Evolutionary conservation across 192 early-diverging fungal species (phyloP).

Genomic region (Mortierella antarctica): DNA sequence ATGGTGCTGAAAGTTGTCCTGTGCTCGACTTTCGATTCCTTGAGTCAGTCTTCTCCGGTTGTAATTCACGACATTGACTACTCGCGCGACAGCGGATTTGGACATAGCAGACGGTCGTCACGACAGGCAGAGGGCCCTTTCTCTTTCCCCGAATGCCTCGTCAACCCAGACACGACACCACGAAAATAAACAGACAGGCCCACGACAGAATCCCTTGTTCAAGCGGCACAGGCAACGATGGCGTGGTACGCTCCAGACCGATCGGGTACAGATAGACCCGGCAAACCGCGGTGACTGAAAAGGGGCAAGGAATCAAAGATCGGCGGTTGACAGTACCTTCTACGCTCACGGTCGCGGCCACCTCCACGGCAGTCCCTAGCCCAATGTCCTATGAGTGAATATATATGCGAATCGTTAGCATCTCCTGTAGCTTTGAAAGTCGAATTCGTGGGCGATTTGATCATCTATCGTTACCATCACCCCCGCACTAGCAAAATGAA

Average conservation of each 20-base stretch:
- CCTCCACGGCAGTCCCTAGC: slow-evolving; percentile 60
- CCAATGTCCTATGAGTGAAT: slow-evolving; percentile 55
- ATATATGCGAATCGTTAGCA: not conserved
- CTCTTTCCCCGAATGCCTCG: no score
- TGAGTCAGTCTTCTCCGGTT: no score
- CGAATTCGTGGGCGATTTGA: not conserved
- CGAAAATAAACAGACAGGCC: no score
- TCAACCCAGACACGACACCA: no score
- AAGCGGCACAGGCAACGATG: slow-evolving; percentile 14
- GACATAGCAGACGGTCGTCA: no score
- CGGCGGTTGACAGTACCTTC: slow-evolving; percentile 51
- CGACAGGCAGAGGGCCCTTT: no score
- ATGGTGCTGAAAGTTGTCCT: no score
- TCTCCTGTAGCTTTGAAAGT: no score
- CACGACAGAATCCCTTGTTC: not conserved
- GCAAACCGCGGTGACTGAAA: slow-evolving; percentile 21
- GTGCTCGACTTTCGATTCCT: no score
- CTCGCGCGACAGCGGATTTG: no score
- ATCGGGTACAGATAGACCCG: slow-evolving; percentile 9
- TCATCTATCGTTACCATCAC: slow-evolving; percentile 15
- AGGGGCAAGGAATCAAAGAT: slow-evolving; percentile 9
- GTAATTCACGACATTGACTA: no score
- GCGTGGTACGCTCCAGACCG: slow-evolving; percentile 2
- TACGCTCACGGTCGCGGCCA: slow-evolving; percentile 45
- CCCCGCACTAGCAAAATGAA: slow-evolving; percentile 27